A percentile compares a stretch with the other conserved stretches of the same genome.
These are phyloP conservation scores for Datisca glomerata DNA, from an alignment of 306 rosid species.

Conservation along the genomic window DNA sequence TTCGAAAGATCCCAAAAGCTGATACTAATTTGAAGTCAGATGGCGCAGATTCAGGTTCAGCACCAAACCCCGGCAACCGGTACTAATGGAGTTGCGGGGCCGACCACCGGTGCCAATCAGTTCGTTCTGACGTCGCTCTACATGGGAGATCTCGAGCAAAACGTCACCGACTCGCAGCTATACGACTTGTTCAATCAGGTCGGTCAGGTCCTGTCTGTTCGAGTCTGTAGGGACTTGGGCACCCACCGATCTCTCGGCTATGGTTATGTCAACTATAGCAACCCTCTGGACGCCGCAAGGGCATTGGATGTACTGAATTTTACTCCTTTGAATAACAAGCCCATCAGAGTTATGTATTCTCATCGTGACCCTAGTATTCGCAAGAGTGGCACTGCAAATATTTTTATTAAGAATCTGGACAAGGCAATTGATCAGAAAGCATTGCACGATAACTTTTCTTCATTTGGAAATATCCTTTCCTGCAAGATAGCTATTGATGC, in stretches of 20 bases:
- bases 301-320: conserved; percentile 39
- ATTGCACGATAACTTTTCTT: conserved; percentile 48
- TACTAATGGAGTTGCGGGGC: conserved; percentile 16
- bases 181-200: conserved; percentile 52
- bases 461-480: conserved; percentile 55
- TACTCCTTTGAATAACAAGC: conserved; percentile 47
- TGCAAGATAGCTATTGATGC: conserved; percentile 34
- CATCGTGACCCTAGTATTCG: conserved; percentile 60
- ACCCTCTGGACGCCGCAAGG: conserved; percentile 39
- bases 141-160: conserved; percentile 58
- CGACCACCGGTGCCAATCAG: conserved; percentile 21
- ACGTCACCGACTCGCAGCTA: conserved; percentile 52
- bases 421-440: conserved; percentile 68
- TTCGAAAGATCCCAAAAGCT: neutral
- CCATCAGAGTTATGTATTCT: conserved; percentile 52
- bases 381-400: conserved; percentile 56
- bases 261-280: conserved; percentile 61
- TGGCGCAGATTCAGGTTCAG: conserved; percentile 77
- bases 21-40: conserved; percentile 2
- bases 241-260: conserved; percentile 65
- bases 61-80: conserved; percentile 27
- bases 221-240: conserved; percentile 61
- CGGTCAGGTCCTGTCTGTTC: conserved; percentile 53
- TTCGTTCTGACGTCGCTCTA: conserved; percentile 48
- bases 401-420: conserved; percentile 70